Base-by-base conservation (phyloP, 2,329 filamentous ascomycete genomes). In the Epichloe sp. region DNA sequence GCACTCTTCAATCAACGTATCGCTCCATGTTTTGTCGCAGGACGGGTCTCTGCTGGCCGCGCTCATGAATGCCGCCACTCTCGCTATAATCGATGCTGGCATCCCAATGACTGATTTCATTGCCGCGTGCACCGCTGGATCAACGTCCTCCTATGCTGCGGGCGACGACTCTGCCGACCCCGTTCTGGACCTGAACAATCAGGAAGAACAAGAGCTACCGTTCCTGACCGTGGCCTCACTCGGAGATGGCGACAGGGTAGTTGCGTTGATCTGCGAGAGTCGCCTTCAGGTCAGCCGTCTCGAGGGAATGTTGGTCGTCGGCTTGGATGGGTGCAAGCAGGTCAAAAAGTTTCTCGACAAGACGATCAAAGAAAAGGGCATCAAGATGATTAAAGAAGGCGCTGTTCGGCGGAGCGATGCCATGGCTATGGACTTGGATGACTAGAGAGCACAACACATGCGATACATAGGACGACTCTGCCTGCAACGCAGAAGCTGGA, bases 51-150 rank as follows among this genome's bases (percentile, higher is more conserved):
- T 97, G 3, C 82, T 98, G 19, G 89, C 91, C 0, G 86, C 89
- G 0, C 88, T 91, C 44, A 75, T 97, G 59, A 98, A 98, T 62
- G 93, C 93, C 4, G 80, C 86, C 0, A 95, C 91, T 0, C 79
- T 98, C 12, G 93, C 93, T 0, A 80, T 97, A 21, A 84, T 97
- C 55, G 93, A 98, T 64, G 93, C 93, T 0, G 93, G 93, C 49
- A 85, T 98, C 19, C 93, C 93, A 23, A 96, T 97, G 90, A 82
- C 83, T 3, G 88, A 95, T 63, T 94, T 96, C 64, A 79, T 97
- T 3, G 82, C 83, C 21, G 88, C 90, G 5, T 94, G 88, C 68
- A 95, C 90, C 0, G 86, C 88, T 0, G 93, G 90, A 4, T 86
- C 84, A 14, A 88, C 85, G 0, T 82, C 82, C 0, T 78, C 80